Conservation (phyloP, 257 asterid species). For the Jaltomata sinuosa region DNA sequence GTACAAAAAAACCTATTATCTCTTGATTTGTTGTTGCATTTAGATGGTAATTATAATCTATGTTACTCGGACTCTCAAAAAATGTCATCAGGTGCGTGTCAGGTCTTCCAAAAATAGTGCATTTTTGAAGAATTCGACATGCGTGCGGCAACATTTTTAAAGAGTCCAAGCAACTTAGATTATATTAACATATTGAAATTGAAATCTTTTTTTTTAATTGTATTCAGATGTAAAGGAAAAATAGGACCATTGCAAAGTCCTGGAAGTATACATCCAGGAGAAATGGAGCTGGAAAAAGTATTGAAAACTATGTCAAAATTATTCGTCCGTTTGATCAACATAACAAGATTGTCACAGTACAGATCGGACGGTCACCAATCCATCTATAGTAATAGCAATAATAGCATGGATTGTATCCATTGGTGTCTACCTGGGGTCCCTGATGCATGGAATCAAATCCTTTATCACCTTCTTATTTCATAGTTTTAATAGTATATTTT, state of each 20-base stretch:
- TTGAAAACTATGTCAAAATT: constrained; percentile 10
- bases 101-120: too few species aligned
- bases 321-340: constrained; percentile 10
- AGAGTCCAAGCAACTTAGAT: too few species aligned
- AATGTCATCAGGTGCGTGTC: too few species aligned
- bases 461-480: background rate
- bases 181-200: background rate
- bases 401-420: constrained; percentile 16
- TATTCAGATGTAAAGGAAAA: constrained; percentile 1
- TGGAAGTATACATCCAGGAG: constrained; percentile 1
- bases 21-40: background rate
- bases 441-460: constrained; percentile 23
- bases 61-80: too few species aligned
- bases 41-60: background rate
- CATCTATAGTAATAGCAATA: background rate
- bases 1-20: too few species aligned
- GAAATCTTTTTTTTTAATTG: background rate
- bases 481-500: background rate
- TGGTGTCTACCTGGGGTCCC: constrained; percentile 33
- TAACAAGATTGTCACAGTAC: constrained; percentile 14
- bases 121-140: too few species aligned
- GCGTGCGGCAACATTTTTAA: too few species aligned
- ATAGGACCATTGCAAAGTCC: background rate
- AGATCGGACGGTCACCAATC: constrained; percentile 25
- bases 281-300: constrained; percentile 10